Evolutionary conservation across 768 basidiomycete species (phyloP).

Genomic region (Trametes elegans): DNA sequence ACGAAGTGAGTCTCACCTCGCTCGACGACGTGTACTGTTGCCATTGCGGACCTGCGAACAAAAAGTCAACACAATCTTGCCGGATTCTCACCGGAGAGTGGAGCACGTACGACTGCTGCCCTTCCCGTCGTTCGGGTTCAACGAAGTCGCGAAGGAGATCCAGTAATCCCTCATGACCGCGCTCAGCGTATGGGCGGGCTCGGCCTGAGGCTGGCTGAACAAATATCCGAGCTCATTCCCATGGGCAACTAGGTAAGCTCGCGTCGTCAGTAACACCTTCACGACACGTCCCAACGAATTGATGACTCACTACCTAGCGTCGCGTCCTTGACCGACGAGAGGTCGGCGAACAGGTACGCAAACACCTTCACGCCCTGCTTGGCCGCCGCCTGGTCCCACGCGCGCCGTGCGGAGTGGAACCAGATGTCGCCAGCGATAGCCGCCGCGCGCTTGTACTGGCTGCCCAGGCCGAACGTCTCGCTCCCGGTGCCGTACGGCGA

Average conservation of each 20-base stretch:
- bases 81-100: neutral
- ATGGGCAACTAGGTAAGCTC: conserved; percentile 10
- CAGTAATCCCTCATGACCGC: conserved; percentile 42
- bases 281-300: neutral
- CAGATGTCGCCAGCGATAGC: conserved; percentile 40
- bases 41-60: conserved; percentile 9
- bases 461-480: conserved; percentile 42
- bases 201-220: conserved; percentile 2
- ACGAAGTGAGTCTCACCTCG: conserved; percentile 1
- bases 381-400: conserved; percentile 40
- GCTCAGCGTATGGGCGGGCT: conserved; percentile 27
- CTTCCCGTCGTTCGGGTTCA: conserved; percentile 44
- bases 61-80: neutral
- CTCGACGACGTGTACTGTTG: conserved; percentile 1
- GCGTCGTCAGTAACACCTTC: too few relatives aligned
- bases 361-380: conserved; percentile 37
- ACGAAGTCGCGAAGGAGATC: conserved; percentile 44
- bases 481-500: conserved; percentile 47
- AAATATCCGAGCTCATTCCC: conserved; percentile 23
- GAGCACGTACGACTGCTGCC: conserved; percentile 32
- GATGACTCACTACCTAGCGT: neutral
- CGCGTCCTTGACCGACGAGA: conserved; percentile 20
- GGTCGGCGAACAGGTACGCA: conserved; percentile 45
- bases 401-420: conserved; percentile 40
- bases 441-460: conserved; percentile 39